Evolutionary conservation across 1,284 basidiomycete genomes (phyloP).

Genomic region (Kalmanozyma brasiliensis): DNA sequence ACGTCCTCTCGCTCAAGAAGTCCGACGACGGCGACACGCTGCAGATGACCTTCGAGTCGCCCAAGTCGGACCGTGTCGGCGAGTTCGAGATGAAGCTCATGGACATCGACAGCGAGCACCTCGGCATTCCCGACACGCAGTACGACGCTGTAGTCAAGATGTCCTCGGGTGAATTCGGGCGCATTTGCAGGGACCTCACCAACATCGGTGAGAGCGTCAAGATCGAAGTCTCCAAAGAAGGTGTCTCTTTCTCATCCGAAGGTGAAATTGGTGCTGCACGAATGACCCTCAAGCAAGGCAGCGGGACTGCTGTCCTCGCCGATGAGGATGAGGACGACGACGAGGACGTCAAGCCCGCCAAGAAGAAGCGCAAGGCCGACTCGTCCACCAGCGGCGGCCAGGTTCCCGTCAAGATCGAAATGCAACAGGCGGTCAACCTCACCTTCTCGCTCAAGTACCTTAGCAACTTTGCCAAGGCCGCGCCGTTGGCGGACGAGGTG

Average conservation of each 20-base stretch:
- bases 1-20: slow-evolving; percentile 90
- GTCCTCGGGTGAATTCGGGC: slow-evolving; percentile 85
- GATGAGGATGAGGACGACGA: slow-evolving; percentile 65
- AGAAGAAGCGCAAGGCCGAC: slow-evolving; percentile 59
- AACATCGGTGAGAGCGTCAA: slow-evolving; percentile 92
- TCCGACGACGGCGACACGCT: slow-evolving; percentile 90
- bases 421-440: slow-evolving; percentile 81
- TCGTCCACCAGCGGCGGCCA: slow-evolving; percentile 65
- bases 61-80: slow-evolving; percentile 89
- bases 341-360: slow-evolving; percentile 60
- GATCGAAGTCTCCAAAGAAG: slow-evolving; percentile 96
- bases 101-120: slow-evolving; percentile 94
- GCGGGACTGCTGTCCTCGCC: slow-evolving; percentile 66
- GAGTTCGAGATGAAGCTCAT: slow-evolving; percentile 99
- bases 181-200: slow-evolving; percentile 93
- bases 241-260: slow-evolving; percentile 90
- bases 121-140: slow-evolving; percentile 97
- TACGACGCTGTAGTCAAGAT: slow-evolving; percentile 95
- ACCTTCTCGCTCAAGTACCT: slow-evolving; percentile 98
- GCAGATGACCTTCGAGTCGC: slow-evolving; percentile 89
- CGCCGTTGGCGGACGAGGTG: slow-evolving; percentile 79
- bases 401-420: slow-evolving; percentile 63
- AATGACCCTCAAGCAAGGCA: slow-evolving; percentile 82
- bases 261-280: slow-evolving; percentile 94
- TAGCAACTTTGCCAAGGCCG: slow-evolving; percentile 94